Evolutionary conservation across 805 yeast genomes (phyloP).

Genomic region (Kurtzmaniella cleridarum): DNA sequence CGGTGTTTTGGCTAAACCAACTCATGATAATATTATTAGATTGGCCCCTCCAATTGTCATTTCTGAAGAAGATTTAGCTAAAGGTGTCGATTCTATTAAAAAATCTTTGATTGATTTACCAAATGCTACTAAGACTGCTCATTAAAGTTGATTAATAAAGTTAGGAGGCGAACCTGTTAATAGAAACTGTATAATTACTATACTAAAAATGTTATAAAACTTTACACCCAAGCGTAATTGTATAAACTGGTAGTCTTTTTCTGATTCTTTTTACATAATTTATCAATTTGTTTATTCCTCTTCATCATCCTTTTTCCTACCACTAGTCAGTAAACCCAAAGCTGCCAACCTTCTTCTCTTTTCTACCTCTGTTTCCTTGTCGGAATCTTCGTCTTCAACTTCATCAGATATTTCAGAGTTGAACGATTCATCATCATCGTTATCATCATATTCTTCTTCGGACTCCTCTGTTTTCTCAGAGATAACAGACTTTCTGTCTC

Average conservation of each 20-base stretch:
- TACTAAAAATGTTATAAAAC: too few species aligned
- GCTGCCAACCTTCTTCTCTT: conserved; percentile 58
- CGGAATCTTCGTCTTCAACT: conserved; percentile 16
- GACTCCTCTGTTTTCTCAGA: conserved; percentile 8
- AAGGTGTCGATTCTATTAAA: conserved; percentile 74
- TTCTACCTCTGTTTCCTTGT: conserved; percentile 61
- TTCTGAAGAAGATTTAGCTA: conserved; percentile 75
- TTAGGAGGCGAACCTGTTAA: too few species aligned
- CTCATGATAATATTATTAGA: conserved; percentile 93
- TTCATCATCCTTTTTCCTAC: conserved; percentile 39
- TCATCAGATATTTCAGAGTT: conserved; percentile 16
- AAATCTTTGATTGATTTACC: conserved; percentile 52
- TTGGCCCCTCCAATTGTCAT: conserved; percentile 95
- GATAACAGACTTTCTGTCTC: conserved; percentile 1
- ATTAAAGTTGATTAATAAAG: conserved; percentile 20
- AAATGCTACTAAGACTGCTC: conserved; percentile 43
- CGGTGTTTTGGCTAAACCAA: conserved; percentile 93
- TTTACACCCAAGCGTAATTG: too few species aligned
- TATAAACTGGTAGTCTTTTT: too few species aligned
- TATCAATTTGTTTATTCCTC: conserved; percentile 35
- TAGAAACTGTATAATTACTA: too few species aligned
- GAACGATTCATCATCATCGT: conserved; percentile 15
- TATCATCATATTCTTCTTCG: conserved; percentile 9
- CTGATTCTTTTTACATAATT: not conserved
- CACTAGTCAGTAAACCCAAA: conserved; percentile 35